Evolutionary conservation across 2,329 filamentous ascomycete species (phyloP), one percentile per base, ranked within the genome.

Genomic region (Claviceps sp.): DNA sequence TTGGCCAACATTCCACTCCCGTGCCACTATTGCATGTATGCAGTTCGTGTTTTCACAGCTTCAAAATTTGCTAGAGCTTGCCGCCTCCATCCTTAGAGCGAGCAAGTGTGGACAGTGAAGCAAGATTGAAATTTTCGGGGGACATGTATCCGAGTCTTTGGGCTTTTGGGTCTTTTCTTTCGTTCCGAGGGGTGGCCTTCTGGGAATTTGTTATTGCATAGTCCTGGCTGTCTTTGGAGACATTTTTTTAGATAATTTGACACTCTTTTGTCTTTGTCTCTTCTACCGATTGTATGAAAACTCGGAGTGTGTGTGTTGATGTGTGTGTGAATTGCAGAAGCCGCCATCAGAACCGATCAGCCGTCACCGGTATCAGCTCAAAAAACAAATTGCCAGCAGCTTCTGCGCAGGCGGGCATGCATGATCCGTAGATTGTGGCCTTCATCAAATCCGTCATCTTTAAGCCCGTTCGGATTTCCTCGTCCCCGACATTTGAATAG

Each of bases 81-180:
- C 72, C 78, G 77, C 70, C 70, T 73, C 65, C 47, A 34, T 46
- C 65, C 61, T 70, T 67, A 80, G 71, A 74, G 71, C 77, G 78
- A 65, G 73, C 75, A 78, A 78, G 79, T 82, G 79, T 82, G 79
- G 79, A 82, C 79, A 80, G 68, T 80, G 79, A 82, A 82, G 79
- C 79, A 73, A 82, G 60, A 82, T 69, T 54, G 69, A 77, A 70
- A 70, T 59, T 17, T n/a, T 14, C 17, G 41, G 7, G 17, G 41
- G 41, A 22, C 8, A 13, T 11, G 19, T 13, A 10, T 42, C 17
- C 16, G 43, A 41, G 46, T 3, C 40, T 49, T 11, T 22, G 14
- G 40, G 47, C 44, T 50, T 47, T 47, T 47, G 50, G 40, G 43
- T 54, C 41, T 64, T 63, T 65, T 59, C 11, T 14, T 16, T 8